Base-by-base conservation (phyloP, 306 rosid genomes). In the Prunus kanzakura region DNA sequence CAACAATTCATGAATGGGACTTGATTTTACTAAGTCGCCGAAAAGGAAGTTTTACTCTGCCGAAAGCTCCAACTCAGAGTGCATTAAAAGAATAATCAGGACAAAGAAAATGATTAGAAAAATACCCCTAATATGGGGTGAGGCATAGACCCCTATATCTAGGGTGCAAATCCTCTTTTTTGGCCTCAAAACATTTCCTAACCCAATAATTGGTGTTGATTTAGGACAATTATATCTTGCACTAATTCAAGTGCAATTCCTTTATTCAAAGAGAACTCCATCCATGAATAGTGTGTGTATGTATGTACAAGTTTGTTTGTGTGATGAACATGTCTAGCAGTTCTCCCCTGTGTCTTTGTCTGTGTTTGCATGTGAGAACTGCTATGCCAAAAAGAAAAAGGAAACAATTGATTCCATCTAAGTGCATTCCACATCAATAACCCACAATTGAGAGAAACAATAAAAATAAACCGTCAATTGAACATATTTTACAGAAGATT, bases 371-470 rank as follows among this genome's bases (percentile, higher is more conserved):
- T 67, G 12, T 67, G 72, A 35, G 12, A 67, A 19, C 4, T 32
- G 30, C 13, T 25, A 6, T 3, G 16, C 49, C 49, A n/a, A 29
- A 35, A 20, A 20, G 64, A 54, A 55, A 54, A 71, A 12, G 23
- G 18, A 35, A 50, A 51, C 32, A 20, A 41, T 41, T 8, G 20
- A 14, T 57, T 41, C 29, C 64, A 38, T 38, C 43, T 38, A 38
- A 79, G 76, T 77, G 86, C 81, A 69, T 82, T 79, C 81, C 89
- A 76, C 85, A 74, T 82, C 89, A 78, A 72, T 60, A 41, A 82
- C 83, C 82, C 82, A 79, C 65, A 67, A 78, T 6, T 30, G 43
- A 32, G 4, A 49, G 35, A 71, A 38, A 16, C 60, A 8, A 16
- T 1, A 69, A 67, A 56, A 55, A 29, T 14, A 68, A 52, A 52